Evolutionary conservation across 257 asterid genomes (phyloP), one percentile per base, ranked within the genome.

Genomic region (Ligustrum vulgare): DNA sequence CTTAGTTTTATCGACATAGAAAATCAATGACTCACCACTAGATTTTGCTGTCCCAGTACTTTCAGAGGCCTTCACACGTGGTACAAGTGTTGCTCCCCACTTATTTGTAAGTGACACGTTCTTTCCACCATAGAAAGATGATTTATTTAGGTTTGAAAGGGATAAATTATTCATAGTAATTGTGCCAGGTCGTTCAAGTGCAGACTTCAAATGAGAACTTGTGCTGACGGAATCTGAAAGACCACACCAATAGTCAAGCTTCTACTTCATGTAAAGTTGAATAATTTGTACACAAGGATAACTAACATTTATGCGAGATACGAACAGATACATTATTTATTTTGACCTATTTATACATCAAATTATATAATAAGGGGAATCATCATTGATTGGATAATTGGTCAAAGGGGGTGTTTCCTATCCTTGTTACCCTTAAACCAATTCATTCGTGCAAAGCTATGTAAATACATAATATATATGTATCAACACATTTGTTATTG

Each of bases 11-110:
- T 51, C 31, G 25, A 70, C 75, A 69, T 31, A 72, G 58, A 81
- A 62, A 79, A 72, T 70, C 28, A 72, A 35, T 85, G 71, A 45
- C 88, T 73, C 75, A 93, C 97, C 93, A 72, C 79, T 81, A 72
- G 89, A 77, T 84, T 84, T 87, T 49, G 84, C 81, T 69, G 89
- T 75, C 23, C 75, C 74, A 31, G 87, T 77, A 77, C 85, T 80
- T 81, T 88, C 96, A 78, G 96, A 82, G 72, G 88, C 43, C 85
- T 89, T 89, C 68, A 75, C 89, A 81, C 91, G 88, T 67, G 92
- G 83, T 73, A 87, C 84, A 34, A 77, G 60, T 15, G 88, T 45
- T 67, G 87, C 58, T 72, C 84, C 88, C 41, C 56, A 75, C 83
- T 86, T 88, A 79, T 43, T 87, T 73, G 83, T 67, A 56, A 84